Percentiles rank a stretch among this genome's conserved stretches.
These are phyloP conservation scores for Haplosporangium sp. DNA, from an alignment of 371 early-diverging fungal species.

Conservation along the genomic window DNA sequence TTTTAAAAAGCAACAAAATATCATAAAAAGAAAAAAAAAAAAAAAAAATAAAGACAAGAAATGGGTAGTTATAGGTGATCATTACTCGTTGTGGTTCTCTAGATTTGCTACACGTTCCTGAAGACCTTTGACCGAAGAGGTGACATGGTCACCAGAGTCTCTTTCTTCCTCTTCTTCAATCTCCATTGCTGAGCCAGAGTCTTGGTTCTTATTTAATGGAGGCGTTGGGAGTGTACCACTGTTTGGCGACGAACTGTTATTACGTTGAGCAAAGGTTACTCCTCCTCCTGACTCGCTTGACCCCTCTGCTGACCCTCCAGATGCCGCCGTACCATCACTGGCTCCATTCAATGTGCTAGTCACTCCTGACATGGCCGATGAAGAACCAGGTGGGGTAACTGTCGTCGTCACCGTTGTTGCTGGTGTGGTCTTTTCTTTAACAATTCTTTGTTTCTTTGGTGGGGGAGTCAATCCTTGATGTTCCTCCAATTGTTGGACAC, in stretches of 20 bases:
- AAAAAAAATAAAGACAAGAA: no score
- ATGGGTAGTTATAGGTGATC: no score
- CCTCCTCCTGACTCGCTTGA: constrained; percentile 9
- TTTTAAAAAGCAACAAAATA: no score
- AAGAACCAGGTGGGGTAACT: constrained; percentile 13
- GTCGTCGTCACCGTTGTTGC: constrained; percentile 6
- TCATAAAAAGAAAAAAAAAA: no score
- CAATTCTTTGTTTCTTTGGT: constrained; percentile 11
- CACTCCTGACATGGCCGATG: constrained; percentile 35
- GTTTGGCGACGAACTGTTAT: constrained; percentile 15
- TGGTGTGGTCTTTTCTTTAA: not conserved
- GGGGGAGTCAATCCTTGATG: constrained; percentile 52
- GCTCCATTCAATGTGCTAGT: constrained; percentile 13
- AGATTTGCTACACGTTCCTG: constrained; percentile 28
- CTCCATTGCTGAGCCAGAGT: constrained; percentile 26
- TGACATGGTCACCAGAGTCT: constrained; percentile 13
- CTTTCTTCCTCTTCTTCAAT: constrained; percentile 26
- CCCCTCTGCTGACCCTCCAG: not conserved
- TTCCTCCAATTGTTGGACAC: constrained; percentile 50
- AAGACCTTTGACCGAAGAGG: constrained; percentile 23
- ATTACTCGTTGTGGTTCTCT: constrained; percentile 24
- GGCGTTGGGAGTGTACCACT: constrained; percentile 46
- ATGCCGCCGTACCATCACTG: constrained; percentile 4
- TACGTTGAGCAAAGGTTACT: not conserved
- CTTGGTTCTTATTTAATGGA: constrained; percentile 38